Percentiles rank a stretch among this genome's conserved stretches.
phyloP scores from a whole-genome alignment of 176 grass and related monocot genomes.

The Luzula sylvatica region DNA sequence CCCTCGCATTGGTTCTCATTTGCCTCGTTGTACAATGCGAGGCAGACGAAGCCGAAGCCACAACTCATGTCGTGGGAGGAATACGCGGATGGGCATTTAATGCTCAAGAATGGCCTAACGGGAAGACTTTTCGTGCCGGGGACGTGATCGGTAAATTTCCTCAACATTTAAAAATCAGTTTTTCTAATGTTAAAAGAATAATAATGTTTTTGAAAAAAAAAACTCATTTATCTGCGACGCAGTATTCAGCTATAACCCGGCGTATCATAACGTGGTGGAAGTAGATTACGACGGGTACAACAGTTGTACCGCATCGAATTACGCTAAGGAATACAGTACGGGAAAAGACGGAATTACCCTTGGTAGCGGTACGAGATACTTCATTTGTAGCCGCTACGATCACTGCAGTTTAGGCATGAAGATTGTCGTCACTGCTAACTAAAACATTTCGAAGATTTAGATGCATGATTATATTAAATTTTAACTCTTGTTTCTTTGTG shows the following conservation, averaged over 20 bases:
- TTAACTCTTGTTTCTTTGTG: too few species aligned
- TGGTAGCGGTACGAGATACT: slow-evolving; percentile 6
- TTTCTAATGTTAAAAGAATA: not conserved
- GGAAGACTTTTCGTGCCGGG: slow-evolving; percentile 54
- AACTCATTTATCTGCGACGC: not conserved
- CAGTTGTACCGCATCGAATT: slow-evolving; percentile 8
- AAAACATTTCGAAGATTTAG: not conserved
- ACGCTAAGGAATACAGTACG: not conserved
- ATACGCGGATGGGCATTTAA: slow-evolving; percentile 38
- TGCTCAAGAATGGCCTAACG: slow-evolving; percentile 41
- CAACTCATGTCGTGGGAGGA: slow-evolving; percentile 56
- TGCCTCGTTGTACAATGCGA: not conserved
- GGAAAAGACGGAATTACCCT: slow-evolving; percentile 11
- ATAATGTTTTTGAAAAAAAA: not conserved
- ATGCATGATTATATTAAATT: not conserved
- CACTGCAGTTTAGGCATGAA: slow-evolving; percentile 19
- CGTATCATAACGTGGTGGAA: slow-evolving; percentile 49
- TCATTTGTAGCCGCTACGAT: slow-evolving; percentile 17
- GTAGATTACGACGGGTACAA: slow-evolving; percentile 32
- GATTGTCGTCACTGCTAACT: slow-evolving; percentile 15
- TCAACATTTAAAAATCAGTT: not conserved
- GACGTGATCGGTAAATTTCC: slow-evolving; percentile 38
- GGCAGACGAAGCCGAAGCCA: slow-evolving; percentile 12
- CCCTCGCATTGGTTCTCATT: too few species aligned
- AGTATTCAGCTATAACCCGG: slow-evolving; percentile 52